A percentile compares a stretch with the other conserved stretches of the same genome.
Conservation (phyloP, 139 green algal genomes). For the Coelastrella sp. region DNA sequence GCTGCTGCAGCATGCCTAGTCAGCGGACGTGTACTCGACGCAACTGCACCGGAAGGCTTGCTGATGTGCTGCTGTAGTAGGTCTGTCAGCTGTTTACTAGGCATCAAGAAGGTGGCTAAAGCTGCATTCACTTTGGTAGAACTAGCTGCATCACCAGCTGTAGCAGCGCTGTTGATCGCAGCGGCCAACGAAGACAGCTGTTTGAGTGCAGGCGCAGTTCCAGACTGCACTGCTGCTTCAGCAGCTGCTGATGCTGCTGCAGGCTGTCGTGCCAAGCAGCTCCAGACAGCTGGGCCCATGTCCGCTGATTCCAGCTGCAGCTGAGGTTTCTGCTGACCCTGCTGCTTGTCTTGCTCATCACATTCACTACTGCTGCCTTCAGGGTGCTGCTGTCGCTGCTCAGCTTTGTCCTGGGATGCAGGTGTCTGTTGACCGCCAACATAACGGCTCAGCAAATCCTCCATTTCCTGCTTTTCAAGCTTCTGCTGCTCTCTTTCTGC, state of each 20-base stretch:
- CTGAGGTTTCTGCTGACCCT: background rate
- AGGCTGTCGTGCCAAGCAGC: background rate
- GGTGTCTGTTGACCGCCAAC: background rate
- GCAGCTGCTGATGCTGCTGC: background rate
- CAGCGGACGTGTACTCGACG: background rate
- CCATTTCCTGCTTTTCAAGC: conserved; percentile 16
- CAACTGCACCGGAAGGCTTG: background rate
- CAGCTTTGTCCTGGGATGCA: background rate
- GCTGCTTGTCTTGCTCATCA: background rate
- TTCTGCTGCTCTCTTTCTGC: conserved; percentile 15
- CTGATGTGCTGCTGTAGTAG: background rate
- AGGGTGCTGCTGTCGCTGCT: background rate
- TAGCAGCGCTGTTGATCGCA: background rate
- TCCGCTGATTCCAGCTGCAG: background rate
- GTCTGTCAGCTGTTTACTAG: background rate
- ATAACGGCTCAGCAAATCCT: background rate
- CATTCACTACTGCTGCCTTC: background rate
- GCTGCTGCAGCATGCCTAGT: background rate
- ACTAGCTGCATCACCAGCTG: background rate
- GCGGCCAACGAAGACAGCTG: background rate
- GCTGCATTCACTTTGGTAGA: background rate
- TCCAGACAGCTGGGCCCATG: background rate
- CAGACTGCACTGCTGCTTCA: background rate
- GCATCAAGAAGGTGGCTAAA: background rate
- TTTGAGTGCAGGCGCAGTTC: background rate